Conservation (phyloP, 495 filamentous ascomycete genomes). For the Hyaloscypha bicolor region DNA sequence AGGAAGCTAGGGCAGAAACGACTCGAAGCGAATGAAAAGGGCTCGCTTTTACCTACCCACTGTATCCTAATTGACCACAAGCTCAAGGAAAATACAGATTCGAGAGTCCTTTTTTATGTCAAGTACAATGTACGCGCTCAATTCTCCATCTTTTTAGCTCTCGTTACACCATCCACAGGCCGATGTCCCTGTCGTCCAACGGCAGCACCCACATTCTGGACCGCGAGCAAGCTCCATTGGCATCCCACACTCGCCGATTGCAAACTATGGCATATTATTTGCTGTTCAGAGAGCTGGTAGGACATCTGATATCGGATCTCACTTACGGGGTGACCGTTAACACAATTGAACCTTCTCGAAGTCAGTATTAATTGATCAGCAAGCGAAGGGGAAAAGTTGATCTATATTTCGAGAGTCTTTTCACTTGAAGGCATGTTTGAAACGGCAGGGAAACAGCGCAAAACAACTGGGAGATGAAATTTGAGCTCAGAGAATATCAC, state of each 20-base stretch:
- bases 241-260: constrained; percentile 60
- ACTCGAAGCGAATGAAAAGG: background rate
- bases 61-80: too few species aligned
- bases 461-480: too few species aligned
- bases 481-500: too few species aligned
- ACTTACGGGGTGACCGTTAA: background rate
- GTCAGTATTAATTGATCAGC: too few species aligned
- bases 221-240: constrained; percentile 54
- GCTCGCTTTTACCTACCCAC: background rate
- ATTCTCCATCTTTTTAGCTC: background rate
- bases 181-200: constrained; percentile 51
- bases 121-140: background rate
- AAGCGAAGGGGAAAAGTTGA: too few species aligned
- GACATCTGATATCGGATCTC: background rate
- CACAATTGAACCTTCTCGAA: background rate
- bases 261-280: constrained; percentile 40
- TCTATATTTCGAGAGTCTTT: too few species aligned
- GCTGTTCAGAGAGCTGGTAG: background rate
- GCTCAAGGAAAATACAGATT: too few species aligned
- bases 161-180: constrained; percentile 43
- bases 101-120: too few species aligned
- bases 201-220: constrained; percentile 51
- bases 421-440: too few species aligned
- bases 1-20: too few species aligned
- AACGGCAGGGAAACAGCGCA: too few species aligned